Evolutionary conservation across 2,329 filamentous ascomycete genomes (phyloP).

Genomic region (Botryosphaeria dothidea): DNA sequence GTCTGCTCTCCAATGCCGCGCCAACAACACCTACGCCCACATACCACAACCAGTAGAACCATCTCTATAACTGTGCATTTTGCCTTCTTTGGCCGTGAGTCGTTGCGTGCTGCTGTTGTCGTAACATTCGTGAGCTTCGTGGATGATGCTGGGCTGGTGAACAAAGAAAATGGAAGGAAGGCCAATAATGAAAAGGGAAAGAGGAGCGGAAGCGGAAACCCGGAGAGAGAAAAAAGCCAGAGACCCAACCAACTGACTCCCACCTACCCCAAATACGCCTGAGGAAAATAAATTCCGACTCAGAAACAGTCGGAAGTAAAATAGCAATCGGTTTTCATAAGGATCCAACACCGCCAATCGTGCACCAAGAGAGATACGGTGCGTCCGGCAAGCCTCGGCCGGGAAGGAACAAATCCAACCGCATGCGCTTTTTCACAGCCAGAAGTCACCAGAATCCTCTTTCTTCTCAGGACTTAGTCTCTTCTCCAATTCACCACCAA

Average conservation of each 20-base stretch:
- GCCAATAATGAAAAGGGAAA: neutral
- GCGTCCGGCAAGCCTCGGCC: neutral
- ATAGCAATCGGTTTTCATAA: slow-evolving; percentile 7
- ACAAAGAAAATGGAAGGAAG: neutral
- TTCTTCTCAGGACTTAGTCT: neutral
- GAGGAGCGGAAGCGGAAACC: neutral
- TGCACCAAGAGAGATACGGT: neutral
- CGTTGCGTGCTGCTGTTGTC: slow-evolving; percentile 17
- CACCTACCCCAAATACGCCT: slow-evolving; percentile 13
- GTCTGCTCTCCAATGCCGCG: slow-evolving; percentile 2
- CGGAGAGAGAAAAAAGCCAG: neutral
- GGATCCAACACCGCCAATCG: neutral
- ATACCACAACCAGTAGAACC: neutral
- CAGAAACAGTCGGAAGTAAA: neutral
- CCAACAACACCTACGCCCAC: slow-evolving; percentile 14
- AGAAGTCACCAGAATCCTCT: slow-evolving; percentile 10
- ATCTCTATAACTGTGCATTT: neutral
- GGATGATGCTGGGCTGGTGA: slow-evolving; percentile 7
- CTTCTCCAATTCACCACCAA: slow-evolving; percentile 14
- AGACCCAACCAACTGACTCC: slow-evolving; percentile 10
- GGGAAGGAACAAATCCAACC: neutral
- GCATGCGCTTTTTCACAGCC: neutral
- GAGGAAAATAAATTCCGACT: neutral
- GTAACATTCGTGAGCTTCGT: slow-evolving; percentile 16
- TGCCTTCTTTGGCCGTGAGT: slow-evolving; percentile 16